Evolutionary conservation across 2,329 filamentous ascomycete species (phyloP).

Genomic region (Aspergillus sp.): DNA sequence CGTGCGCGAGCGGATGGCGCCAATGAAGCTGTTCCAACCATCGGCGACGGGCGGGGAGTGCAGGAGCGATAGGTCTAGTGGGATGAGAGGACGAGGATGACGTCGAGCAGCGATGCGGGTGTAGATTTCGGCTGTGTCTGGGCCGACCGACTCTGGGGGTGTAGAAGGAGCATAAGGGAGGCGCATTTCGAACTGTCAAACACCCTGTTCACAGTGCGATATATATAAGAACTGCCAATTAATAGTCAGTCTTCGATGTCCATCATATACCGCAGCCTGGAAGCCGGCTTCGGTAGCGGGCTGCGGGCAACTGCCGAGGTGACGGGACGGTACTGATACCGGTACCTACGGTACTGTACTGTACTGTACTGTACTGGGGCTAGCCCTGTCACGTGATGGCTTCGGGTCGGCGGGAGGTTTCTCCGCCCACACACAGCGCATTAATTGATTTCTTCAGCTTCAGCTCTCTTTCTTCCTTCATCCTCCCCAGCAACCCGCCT

Average conservation of each 20-base stretch:
- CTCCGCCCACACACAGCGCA: constrained; percentile 21
- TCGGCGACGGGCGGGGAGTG: constrained; percentile 66
- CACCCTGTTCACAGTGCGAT: too few species aligned
- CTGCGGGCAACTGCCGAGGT: neutral
- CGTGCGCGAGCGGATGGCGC: constrained; percentile 45
- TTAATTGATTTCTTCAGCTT: constrained; percentile 6
- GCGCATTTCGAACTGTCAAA: constrained; percentile 28
- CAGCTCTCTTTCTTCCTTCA: constrained; percentile 17
- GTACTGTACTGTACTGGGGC: constrained; percentile 7
- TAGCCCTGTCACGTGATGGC: constrained; percentile 12
- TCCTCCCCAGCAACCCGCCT: constrained; percentile 34
- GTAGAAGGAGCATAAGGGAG: constrained; percentile 26
- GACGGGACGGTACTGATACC: neutral
- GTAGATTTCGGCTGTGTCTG: constrained; percentile 43
- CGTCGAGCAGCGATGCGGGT: constrained; percentile 57
- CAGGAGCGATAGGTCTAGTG: constrained; percentile 66
- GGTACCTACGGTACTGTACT: too few species aligned
- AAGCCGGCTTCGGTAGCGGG: neutral
- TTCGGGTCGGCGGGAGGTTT: constrained; percentile 4
- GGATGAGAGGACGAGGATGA: constrained; percentile 58
- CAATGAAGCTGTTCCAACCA: constrained; percentile 54
- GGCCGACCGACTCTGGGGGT: constrained; percentile 11
- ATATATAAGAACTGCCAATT: too few species aligned
- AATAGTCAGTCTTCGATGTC: too few species aligned
- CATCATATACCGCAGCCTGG: too few species aligned